Base-by-base conservation (phyloP, 768 basidiomycete genomes). In the Rhizopogon vinicolor region DNA sequence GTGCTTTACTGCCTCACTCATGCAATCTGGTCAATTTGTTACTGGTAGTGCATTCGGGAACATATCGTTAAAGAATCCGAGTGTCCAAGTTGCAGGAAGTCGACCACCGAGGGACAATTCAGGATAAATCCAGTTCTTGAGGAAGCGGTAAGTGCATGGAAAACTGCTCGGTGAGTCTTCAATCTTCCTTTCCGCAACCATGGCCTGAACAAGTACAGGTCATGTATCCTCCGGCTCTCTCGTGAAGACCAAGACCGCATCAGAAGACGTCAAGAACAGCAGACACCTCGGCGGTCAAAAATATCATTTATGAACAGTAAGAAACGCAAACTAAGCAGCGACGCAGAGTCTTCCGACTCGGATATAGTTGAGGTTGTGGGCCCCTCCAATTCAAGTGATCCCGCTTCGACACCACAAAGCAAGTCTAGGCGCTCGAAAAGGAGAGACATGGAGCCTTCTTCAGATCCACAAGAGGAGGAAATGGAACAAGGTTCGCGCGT, bases 61-160 rank as follows among this genome's bases (percentile, higher is more conserved):
- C 75, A 80, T 5, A 66, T 91, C 29, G 62, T 74, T 6, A 74
- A 66, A 33, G 85, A 86, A 63, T 78, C 82, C 25, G 84, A 86
- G 65, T 93, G 91, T 61, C 90, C 91, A 7, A 74, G 72, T 16
- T 93, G 91, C 68, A 78, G 87, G 18, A 82, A 83, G 61, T 56
- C 68, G 18, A 70, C 79, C 0, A 76, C 75, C 12, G 89, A 91
- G 65, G 77, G 76, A 3, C 82, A 86, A 44, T 72, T 93, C 53
- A 72, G 88, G 59, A 77, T 81, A 39, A 89, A 89, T 63, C 73
- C 81, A n/a, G 76, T 72, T n/a, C 65, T 93, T 44, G 91, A 90
- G 66, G 86, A 83, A 57, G 78, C 78, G 10, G 80, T 89, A 3
- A 69, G 74, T n/a, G 75, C 82, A n/a, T 93, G 91, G 89, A 81